Percentiles rank a stretch among this genome's conserved stretches.
Conservation (phyloP, 2,329 filamentous ascomycete genomes). For the Dactylellina sp. region DNA sequence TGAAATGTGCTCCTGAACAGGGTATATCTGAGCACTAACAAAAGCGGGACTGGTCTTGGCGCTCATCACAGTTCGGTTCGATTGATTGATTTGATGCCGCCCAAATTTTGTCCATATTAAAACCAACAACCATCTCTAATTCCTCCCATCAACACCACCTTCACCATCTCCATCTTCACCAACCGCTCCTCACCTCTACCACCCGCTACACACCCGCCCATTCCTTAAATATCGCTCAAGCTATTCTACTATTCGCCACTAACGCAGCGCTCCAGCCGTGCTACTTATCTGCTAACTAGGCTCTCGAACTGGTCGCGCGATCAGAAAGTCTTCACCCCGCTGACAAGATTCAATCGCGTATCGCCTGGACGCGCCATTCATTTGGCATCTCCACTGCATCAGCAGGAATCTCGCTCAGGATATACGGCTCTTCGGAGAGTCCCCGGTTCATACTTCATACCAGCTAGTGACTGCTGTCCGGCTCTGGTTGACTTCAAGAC, state of each 20-base stretch:
- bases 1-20: slow-evolving; percentile 3
- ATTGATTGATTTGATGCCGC: slow-evolving; percentile 31
- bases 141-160: slow-evolving; percentile 1
- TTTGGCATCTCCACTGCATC: background rate
- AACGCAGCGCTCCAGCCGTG: background rate
- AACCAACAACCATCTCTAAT: slow-evolving; percentile 9
- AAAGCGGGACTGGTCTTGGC: slow-evolving; percentile 52
- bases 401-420: background rate
- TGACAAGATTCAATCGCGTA: slow-evolving; percentile 24
- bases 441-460: background rate
- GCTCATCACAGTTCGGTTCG: slow-evolving; percentile 36
- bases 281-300: slow-evolving; percentile 3
- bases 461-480: background rate
- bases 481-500: slow-evolving; percentile 6
- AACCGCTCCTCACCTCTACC: slow-evolving; percentile 17
- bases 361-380: slow-evolving; percentile 32
- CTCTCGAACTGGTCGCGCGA: slow-evolving; percentile 46
- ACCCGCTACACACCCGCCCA: background rate
- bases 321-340: slow-evolving; percentile 27
- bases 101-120: slow-evolving; percentile 26
- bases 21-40: slow-evolving; percentile 3
- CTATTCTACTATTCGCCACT: background rate
- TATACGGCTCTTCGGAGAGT: background rate
- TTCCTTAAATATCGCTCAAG: slow-evolving; percentile 1
- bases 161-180: slow-evolving; percentile 6